phyloP scores from a whole-genome alignment of 352 stramenopile species.

The Globisporangium nagaii region DNA sequence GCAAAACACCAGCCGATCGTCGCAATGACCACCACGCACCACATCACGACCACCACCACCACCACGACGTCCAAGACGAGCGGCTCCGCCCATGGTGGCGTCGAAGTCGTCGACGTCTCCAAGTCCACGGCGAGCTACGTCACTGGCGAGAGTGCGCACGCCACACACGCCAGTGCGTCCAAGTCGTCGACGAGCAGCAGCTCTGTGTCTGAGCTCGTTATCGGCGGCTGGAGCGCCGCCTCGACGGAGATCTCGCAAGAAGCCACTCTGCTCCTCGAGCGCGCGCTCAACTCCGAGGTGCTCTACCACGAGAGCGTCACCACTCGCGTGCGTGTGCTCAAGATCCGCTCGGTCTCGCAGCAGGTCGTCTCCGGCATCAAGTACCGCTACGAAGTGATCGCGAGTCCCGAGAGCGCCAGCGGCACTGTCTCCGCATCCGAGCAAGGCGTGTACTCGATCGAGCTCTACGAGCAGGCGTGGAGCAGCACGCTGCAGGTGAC shows the following conservation, averaged over 20 bases:
- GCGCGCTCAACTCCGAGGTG: background rate
- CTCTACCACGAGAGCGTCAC: background rate
- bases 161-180: too few species aligned
- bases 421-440: slow-evolving; percentile 30
- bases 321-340: slow-evolving; percentile 31
- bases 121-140: too few species aligned
- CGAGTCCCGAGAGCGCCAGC: slow-evolving; percentile 31
- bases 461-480: slow-evolving; percentile 60
- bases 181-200: too few species aligned
- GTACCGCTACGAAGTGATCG: slow-evolving; percentile 63
- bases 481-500: too few species aligned
- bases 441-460: slow-evolving; percentile 32
- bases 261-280: background rate
- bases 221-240: background rate
- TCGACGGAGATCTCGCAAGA: background rate
- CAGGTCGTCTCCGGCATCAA: slow-evolving; percentile 73
- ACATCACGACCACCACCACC: too few species aligned
- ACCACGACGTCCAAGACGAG: too few species aligned
- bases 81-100: too few species aligned
- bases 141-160: too few species aligned
- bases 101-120: too few species aligned
- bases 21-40: too few species aligned
- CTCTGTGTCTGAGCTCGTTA: too few species aligned
- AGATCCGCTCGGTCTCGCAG: slow-evolving; percentile 23
- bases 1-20: too few species aligned